Conservation (phyloP, 805 yeast species). For the Zygosaccharomyces kombuchaensis region DNA sequence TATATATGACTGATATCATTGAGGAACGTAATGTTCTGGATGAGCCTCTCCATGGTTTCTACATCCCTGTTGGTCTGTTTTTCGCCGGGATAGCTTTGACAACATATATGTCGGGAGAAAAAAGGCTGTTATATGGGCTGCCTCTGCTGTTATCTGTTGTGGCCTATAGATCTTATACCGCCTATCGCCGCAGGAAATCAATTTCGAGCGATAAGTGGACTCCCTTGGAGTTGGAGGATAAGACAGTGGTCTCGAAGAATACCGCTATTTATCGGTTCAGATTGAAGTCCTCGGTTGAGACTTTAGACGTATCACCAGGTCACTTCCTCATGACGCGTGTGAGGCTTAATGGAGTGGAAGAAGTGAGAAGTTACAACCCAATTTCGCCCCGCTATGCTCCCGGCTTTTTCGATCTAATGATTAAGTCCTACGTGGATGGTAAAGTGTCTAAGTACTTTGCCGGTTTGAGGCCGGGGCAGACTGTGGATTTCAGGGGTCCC, state of each 20-base stretch:
- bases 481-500: conserved; percentile 72
- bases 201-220: conserved; percentile 53
- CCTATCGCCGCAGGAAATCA: conserved; percentile 41
- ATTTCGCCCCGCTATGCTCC: conserved; percentile 64
- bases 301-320: conserved; percentile 66
- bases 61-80: conserved; percentile 61
- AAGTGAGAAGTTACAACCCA: conserved; percentile 68
- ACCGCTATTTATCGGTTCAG: conserved; percentile 71
- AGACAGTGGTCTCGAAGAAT: conserved; percentile 66
- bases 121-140: conserved; percentile 31
- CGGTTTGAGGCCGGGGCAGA: conserved; percentile 55
- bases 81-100: conserved; percentile 56
- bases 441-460: conserved; percentile 66
- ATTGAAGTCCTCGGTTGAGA: conserved; percentile 55
- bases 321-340: conserved; percentile 63
- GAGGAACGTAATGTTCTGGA: conserved; percentile 50
- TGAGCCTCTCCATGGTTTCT: conserved; percentile 71
- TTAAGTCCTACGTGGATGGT: conserved; percentile 72
- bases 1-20: conserved; percentile 7
- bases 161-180: conserved; percentile 35
- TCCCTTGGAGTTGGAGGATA: conserved; percentile 65
- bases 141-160: conserved; percentile 40
- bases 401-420: conserved; percentile 72
- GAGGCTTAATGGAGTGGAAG: conserved; percentile 34
- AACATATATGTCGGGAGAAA: conserved; percentile 38